Evolutionary conservation across 306 rosid species (phyloP), one percentile per base, ranked within the genome.

Genomic region (Citrullus amarus): DNA sequence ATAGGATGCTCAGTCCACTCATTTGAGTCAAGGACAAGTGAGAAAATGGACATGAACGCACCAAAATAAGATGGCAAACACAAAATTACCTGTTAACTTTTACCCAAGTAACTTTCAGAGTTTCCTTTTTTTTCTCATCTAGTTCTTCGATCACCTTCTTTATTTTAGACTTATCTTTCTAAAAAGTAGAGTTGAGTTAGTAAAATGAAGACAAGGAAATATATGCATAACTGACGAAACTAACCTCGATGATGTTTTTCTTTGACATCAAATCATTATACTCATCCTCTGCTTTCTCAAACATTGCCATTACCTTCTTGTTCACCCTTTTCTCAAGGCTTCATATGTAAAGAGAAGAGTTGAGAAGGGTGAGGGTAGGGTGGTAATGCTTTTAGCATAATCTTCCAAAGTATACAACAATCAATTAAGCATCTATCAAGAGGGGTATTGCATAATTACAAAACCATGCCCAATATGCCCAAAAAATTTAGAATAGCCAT

Each of bases 241-340:
- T 72, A 43, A 95, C 98, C 98, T 95, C 98, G 81, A 95, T 95
- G 80, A 95, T 95, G 80, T 92, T 91, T 88, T 95, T 95, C 91
- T 92, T 95, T 36, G 96, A 92, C 88, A 95, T 84, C 80, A 95
- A 83, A 78, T 92, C 97, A 76, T 91, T 95, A 85, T 92, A 95
- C 87, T 95, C 98, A n/a, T 95, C 98, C 81, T 95, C 98, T 77
- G 98, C 98, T 90, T 92, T 95, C 91, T 95, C 98, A 83, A 95
- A 95, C 98, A 95, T 92, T 60, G 98, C 97, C 96, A 92, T 95
- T 22, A 95, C 98, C 86, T 95, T 95, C 89, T 95, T 95, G 84
- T 95, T 95, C 84, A 95, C 97, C 89, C 98, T 89, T 89, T 92
- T 95, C 88, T 95, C 98, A 81, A 95, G 98, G 88, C 98, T 93